Percentiles rank a stretch among this genome's conserved stretches.
phyloP scores from a whole-genome alignment of 176 grass and related monocot genomes.

The Raddia guianensis region DNA sequence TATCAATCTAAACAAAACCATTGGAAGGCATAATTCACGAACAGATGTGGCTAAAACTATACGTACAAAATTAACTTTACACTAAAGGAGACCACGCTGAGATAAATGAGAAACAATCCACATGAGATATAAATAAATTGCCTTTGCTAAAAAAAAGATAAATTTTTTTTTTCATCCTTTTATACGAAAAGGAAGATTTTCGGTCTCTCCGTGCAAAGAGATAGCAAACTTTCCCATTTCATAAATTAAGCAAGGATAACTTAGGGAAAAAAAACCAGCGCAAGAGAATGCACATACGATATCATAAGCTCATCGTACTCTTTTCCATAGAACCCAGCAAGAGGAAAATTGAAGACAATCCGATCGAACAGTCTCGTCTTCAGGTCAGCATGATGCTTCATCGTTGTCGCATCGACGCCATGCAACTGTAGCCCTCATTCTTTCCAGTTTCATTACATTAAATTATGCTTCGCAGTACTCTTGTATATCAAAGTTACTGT shows the following conservation, averaged over 20 bases:
- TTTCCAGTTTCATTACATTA: conserved; percentile 35
- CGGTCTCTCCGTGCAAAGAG: too few species aligned
- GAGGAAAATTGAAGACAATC: conserved; percentile 63
- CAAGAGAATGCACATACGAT: conserved; percentile 35
- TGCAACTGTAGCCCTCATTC: conserved; percentile 41
- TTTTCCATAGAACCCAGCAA: conserved; percentile 50
- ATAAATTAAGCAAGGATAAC: neutral
- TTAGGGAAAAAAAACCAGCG: conserved; percentile 16
- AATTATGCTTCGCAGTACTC: conserved; percentile 27
- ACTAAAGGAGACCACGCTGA: too few species aligned
- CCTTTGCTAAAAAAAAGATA: too few species aligned
- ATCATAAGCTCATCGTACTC: conserved; percentile 7
- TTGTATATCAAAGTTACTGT: conserved; percentile 35
- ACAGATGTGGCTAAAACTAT: too few species aligned
- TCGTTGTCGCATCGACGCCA: too few species aligned
- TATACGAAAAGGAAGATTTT: too few species aligned
- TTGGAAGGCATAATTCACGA: too few species aligned
- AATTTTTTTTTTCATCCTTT: too few species aligned
- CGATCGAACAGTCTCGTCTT: conserved; percentile 41
- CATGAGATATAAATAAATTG: neutral
- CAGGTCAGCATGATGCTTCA: conserved; percentile 39
- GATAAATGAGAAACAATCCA: too few species aligned
- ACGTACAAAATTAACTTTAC: too few species aligned
- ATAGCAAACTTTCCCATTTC: too few species aligned
- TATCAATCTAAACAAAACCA: too few species aligned